A percentile compares a stretch with the other conserved stretches of the same genome.
Evolutionary conservation across 345 rosid genomes (phyloP).

Genomic region (thale cress (Arabidopsis thaliana)): DNA sequence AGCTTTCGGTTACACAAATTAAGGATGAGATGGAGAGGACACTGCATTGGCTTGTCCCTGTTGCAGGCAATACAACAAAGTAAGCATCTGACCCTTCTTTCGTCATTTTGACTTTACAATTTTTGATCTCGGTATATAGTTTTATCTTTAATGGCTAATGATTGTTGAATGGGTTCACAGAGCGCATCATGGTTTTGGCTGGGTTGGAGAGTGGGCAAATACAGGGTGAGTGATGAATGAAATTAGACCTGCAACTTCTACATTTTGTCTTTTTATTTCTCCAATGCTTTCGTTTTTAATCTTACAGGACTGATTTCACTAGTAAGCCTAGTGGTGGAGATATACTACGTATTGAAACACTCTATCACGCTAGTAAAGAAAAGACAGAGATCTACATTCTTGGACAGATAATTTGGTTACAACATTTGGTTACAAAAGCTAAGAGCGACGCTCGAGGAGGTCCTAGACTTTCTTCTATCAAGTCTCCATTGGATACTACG

Average conservation of each 20-base stretch:
- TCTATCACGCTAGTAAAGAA: constrained; percentile 84
- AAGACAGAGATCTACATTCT: constrained; percentile 81
- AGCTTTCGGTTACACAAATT: constrained; percentile 77
- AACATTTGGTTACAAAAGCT: constrained; percentile 66
- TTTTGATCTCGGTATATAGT: neutral
- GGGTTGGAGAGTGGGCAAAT: constrained; percentile 99
- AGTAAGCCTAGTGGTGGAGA: constrained; percentile 59
- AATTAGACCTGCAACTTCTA: constrained; percentile 13
- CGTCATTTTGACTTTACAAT: neutral
- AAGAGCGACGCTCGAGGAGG: constrained; percentile 40
- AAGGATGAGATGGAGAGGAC: constrained; percentile 97
- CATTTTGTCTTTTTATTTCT: neutral
- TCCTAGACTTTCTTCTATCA: constrained; percentile 35
- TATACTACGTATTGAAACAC: constrained; percentile 75
- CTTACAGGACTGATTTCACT: constrained; percentile 62
- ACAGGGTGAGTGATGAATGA: constrained; percentile 64
- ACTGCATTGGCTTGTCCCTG: constrained; percentile 95
- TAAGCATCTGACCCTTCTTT: constrained; percentile 43
- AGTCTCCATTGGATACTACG: constrained; percentile 29
- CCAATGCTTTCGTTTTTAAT: constrained; percentile 19
- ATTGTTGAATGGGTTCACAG: constrained; percentile 50
- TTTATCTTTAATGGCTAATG: constrained; percentile 14
- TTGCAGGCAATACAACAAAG: constrained; percentile 93
- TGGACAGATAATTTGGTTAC: constrained; percentile 82
- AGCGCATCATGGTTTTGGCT: constrained; percentile 81